Percentiles rank a stretch among this genome's conserved stretches.
phyloP scores from a whole-genome alignment of 1,139 yeast species.

The Wickerhamomyces sp. region DNA sequence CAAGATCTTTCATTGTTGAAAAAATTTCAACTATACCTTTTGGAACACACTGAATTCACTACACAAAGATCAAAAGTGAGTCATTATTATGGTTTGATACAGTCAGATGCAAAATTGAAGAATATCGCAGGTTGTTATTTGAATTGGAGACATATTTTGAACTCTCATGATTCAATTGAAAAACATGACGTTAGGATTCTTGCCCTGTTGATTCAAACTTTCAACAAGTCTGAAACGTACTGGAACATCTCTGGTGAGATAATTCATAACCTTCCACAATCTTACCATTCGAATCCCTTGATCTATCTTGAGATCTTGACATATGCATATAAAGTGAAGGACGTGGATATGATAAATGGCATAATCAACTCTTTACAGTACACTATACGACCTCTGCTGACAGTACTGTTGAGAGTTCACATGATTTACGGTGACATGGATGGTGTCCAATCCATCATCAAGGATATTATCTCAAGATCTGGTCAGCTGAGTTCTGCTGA shows the following conservation, averaged over 20 bases:
- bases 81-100: constrained; percentile 21
- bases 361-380: constrained; percentile 25
- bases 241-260: constrained; percentile 26
- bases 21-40: neutral
- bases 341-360: constrained; percentile 26
- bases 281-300: constrained; percentile 30
- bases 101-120: constrained; percentile 17
- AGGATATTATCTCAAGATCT: constrained; percentile 23
- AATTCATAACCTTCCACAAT: constrained; percentile 28
- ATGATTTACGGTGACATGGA: constrained; percentile 33
- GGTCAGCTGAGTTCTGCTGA: constrained; percentile 6
- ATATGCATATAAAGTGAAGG: constrained; percentile 26
- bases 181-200: constrained; percentile 25
- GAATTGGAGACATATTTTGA: constrained; percentile 22
- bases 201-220: constrained; percentile 27
- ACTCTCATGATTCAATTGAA: constrained; percentile 13
- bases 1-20: neutral
- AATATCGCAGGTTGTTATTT: constrained; percentile 24
- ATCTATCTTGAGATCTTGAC: constrained; percentile 30
- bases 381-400: constrained; percentile 25
- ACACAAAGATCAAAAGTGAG: constrained; percentile 6
- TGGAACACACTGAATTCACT: neutral
- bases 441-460: constrained; percentile 35
- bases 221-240: constrained; percentile 30
- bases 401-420: constrained; percentile 35